Evolutionary conservation across 768 basidiomycete species (phyloP), one percentile per base, ranked within the genome.

Genomic region (Russula compacta): DNA sequence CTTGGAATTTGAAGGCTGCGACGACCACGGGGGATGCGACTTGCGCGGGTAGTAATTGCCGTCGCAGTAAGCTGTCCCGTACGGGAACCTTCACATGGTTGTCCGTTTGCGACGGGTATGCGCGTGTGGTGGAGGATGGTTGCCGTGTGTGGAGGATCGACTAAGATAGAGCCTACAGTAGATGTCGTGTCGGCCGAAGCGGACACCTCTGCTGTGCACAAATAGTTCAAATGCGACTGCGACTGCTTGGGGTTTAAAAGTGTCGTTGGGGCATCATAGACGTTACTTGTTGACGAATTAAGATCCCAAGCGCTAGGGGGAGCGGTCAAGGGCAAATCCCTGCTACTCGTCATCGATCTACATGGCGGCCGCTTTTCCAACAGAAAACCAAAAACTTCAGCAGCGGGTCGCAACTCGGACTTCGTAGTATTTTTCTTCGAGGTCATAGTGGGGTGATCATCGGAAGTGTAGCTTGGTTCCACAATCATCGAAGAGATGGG

Each of bases 401-500:
- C 85, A 21, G 89, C 89, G 11, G 61, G 66, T 36, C 86, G 79
- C 64, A 85, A 82, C 29, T 83, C 84, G 58, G 72, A 74, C 5
- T 80, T 75, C 43, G 78, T 75, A 29, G 49, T 49, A 11, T 39
- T 53, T 19, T 29, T 53, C 17, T 29, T 54, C 4, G 44, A 4
- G 15, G 35, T 12, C 29, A 38, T 10, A 53, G 53, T 35, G 71
- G 70, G n/a, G 69, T 71, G 53, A 6, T 58, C 46, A 55, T 83
- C 80, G 24, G 75, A 72, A 12, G 73, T 73, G 21, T 76, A 73
- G 69, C 87, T 88, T 53, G 83, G 75, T 68, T 89, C 87, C 4
- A 90, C 89, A 60, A 86, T 84, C 74, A 90, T 78, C 0, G 89
- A 92, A 6, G 86, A 86, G 48, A 89, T 83, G 21, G 79, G 79